Conservation (phyloP, 805 yeast species). For the Kregervanrija fluxuum region DNA sequence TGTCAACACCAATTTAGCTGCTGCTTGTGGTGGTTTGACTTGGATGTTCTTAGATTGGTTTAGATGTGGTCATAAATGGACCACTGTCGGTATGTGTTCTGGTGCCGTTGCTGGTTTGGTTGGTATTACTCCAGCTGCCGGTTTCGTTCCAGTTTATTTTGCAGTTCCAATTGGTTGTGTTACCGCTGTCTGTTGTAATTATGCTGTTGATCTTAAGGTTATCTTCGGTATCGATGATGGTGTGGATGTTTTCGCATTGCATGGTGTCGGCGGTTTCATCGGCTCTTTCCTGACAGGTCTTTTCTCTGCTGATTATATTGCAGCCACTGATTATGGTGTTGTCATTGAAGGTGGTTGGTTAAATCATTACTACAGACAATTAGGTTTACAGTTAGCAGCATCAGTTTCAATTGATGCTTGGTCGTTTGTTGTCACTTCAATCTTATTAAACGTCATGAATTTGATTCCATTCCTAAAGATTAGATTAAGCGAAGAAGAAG, state of each 20-base stretch:
- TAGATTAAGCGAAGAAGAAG: conserved; percentile 82
- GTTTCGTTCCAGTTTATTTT: conserved; percentile 88
- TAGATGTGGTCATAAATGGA: conserved; percentile 84
- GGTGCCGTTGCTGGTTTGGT: conserved; percentile 94
- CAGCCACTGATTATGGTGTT: conserved; percentile 66
- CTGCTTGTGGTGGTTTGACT: conserved; percentile 85
- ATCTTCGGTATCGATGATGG: conserved; percentile 82
- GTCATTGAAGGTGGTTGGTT: conserved; percentile 82
- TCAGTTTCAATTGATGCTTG: conserved; percentile 63
- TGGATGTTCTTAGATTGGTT: conserved; percentile 91
- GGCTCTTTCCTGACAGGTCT: conserved; percentile 86
- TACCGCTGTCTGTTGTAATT: conserved; percentile 72
- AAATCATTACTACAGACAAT: conserved; percentile 73
- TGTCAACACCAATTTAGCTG: conserved; percentile 90
- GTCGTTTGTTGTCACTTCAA: conserved; percentile 67
- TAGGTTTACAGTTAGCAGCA: conserved; percentile 85
- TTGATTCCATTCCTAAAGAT: conserved; percentile 73
- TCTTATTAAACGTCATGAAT: conserved; percentile 61
- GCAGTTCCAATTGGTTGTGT: conserved; percentile 78
- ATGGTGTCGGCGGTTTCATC: conserved; percentile 86
- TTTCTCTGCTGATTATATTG: conserved; percentile 86
- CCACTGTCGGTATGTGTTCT: conserved; percentile 88
- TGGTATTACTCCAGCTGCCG: conserved; percentile 96
- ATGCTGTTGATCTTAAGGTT: conserved; percentile 75
- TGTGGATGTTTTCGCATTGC: conserved; percentile 87